These are phyloP conservation scores for Stephania japonica DNA, from an alignment of 164 flowering plant genomes.

Conservation along the genomic window DNA sequence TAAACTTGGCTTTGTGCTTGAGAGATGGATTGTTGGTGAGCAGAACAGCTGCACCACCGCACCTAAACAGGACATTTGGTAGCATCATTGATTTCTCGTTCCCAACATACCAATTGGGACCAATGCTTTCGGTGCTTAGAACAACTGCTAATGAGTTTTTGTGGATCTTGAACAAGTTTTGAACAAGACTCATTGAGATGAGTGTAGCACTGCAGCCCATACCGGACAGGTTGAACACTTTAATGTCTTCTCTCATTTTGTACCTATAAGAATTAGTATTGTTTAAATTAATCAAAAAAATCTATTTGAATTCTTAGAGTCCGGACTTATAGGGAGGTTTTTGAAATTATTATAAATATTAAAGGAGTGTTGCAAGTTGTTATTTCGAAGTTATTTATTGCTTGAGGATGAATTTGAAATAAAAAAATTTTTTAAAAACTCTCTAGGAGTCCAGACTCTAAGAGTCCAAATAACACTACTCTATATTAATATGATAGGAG, in stretches of 20 bases:
- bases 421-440: too few species aligned
- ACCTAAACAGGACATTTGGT: conserved; percentile 30
- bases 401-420: too few species aligned
- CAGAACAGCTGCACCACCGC: conserved; percentile 56
- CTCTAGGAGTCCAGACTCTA: too few species aligned
- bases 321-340: too few species aligned
- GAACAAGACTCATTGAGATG: conserved; percentile 38
- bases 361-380: too few species aligned
- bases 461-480: too few species aligned
- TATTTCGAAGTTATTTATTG: too few species aligned
- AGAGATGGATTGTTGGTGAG: conserved; percentile 36
- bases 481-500: too few species aligned
- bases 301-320: too few species aligned
- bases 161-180: conserved; percentile 32
- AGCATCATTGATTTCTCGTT: conserved; percentile 51
- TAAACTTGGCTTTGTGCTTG: conserved; percentile 29
- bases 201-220: conserved; percentile 72
- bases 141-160: conserved; percentile 35
- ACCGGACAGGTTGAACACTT: conserved; percentile 45
- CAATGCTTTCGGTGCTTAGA: conserved; percentile 45
- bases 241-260: conserved; percentile 50
- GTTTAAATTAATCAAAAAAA: too few species aligned
- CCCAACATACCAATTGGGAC: conserved; percentile 40
- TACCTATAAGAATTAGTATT: conserved; percentile 18
- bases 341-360: too few species aligned